Evolutionary conservation across 768 basidiomycete species (phyloP), one percentile per base, ranked within the genome.

Genomic region (Cyclocybe aegerita): DNA sequence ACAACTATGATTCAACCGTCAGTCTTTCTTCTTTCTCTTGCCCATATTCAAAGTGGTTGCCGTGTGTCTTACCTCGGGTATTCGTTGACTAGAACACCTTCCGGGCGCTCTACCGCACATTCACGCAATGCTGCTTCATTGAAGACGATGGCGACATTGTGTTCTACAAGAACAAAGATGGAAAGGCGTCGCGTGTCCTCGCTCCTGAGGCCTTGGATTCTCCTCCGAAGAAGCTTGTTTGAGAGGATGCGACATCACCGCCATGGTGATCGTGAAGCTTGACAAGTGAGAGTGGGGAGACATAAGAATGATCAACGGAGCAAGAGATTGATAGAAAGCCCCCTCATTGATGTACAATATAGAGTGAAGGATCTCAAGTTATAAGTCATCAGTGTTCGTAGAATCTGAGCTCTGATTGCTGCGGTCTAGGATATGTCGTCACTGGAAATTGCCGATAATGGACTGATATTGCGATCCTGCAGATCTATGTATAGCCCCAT

Each of bases 101-200:
- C 69, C 72, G 76, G 12, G 80, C 82, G 3, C 74, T 85, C 9
- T 84, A 79, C 58, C 74, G 82, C 38, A 74, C 80, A 4, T 85
- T 84, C 65, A 80, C 78, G 1, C 65, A 81, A 56, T 85, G 84
- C 64, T 72, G 72, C 50, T 85, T 83, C 65, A 77, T 85, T 40
- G 83, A 85, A 60, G 82, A 85, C 44, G 74, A 83, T 17, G 83
- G 81, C 9, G 75, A 77, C 42, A 77, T 85, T 50, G 71, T 84
- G 0, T 84, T 86, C 62, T 83, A 82, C 68, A 81, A 79, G 65
- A 78, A 83, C 60, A 71, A 66, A 49, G 56, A 77, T 10, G 82
- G 82, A 5, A 59, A 70, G 34, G 67, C 74, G 11, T 55, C 61
- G 4, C 72, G 79, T 23, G 57, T 65, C 10, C 49, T 73, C 12